Percentiles rank a stretch among this genome's conserved stretches.
Conservation (phyloP, 305 asterid genomes). For the Withania somnifera region DNA sequence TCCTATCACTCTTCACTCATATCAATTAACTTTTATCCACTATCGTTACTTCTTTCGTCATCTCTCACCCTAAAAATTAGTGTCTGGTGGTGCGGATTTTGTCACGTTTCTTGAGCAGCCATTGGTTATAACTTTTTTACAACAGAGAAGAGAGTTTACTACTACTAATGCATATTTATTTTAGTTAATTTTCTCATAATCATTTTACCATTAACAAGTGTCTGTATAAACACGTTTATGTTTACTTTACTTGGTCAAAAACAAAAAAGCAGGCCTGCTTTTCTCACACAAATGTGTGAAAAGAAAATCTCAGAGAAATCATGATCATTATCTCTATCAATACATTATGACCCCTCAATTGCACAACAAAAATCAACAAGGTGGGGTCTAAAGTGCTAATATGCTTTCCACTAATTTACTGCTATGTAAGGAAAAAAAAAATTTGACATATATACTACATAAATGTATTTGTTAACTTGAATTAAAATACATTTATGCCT, state of each 20-base stretch:
- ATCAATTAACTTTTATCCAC: too few species aligned
- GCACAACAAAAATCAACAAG: not conserved
- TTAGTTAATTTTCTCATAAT: not conserved
- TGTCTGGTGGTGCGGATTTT: constrained; percentile 14
- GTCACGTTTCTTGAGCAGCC: not conserved
- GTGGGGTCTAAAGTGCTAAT: not conserved
- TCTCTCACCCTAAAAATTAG: not conserved
- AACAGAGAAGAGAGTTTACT: not conserved
- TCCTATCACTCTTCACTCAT: too few species aligned
- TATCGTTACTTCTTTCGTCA: too few species aligned
- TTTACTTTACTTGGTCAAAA: not conserved
- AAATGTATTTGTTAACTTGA: too few species aligned
- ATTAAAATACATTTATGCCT: too few species aligned
- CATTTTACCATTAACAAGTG: not conserved
- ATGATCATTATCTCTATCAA: not conserved
- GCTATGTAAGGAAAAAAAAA: too few species aligned
- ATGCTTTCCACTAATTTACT: too few species aligned
- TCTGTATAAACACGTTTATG: not conserved
- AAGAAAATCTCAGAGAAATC: not conserved
- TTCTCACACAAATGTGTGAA: not conserved
- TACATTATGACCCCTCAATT: not conserved
- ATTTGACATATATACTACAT: too few species aligned
- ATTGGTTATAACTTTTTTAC: too few species aligned
- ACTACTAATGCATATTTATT: too few species aligned
- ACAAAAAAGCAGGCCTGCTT: not conserved